Evolutionary conservation across 768 basidiomycete genomes (phyloP).

Genomic region (Lyophyllum atratum): DNA sequence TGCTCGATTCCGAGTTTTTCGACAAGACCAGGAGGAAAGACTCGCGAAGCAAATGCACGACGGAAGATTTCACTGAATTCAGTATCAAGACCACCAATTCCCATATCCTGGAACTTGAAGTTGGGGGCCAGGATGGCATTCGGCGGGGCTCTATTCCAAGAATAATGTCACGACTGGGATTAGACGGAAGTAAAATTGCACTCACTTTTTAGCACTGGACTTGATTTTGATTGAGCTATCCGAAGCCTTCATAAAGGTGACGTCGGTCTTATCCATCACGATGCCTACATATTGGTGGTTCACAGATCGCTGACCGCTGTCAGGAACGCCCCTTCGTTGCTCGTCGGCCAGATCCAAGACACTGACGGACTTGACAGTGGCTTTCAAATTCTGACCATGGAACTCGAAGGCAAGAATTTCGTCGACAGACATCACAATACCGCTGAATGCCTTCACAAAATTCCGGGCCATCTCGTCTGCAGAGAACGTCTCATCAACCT

Average conservation of each 20-base stretch:
- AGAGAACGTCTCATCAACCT: slow-evolving; percentile 72
- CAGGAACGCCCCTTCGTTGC: slow-evolving; percentile 45
- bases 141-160: slow-evolving; percentile 65
- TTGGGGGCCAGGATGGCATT: slow-evolving; percentile 97
- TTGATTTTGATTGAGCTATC: slow-evolving; percentile 86
- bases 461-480: slow-evolving; percentile 82
- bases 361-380: slow-evolving; percentile 59
- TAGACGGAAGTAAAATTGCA: not conserved
- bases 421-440: slow-evolving; percentile 67
- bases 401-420: slow-evolving; percentile 85
- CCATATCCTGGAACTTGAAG: slow-evolving; percentile 99
- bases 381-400: slow-evolving; percentile 82
- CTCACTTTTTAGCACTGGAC: slow-evolving; percentile 86
- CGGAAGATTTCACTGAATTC: slow-evolving; percentile 98
- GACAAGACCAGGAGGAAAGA: slow-evolving; percentile 96
- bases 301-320: slow-evolving; percentile 26
- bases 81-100: slow-evolving; percentile 94
- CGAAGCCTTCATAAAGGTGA: slow-evolving; percentile 84
- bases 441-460: slow-evolving; percentile 75
- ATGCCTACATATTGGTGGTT: slow-evolving; percentile 58
- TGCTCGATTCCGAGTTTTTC: slow-evolving; percentile 98
- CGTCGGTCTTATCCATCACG: slow-evolving; percentile 88
- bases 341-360: slow-evolving; percentile 63
- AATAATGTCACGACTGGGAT: slow-evolving; percentile 1
- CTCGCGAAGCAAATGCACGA: slow-evolving; percentile 95